These are phyloP conservation scores for Penicillium odoratum DNA, from an alignment of 495 filamentous ascomycete species.

Conservation along the genomic window DNA sequence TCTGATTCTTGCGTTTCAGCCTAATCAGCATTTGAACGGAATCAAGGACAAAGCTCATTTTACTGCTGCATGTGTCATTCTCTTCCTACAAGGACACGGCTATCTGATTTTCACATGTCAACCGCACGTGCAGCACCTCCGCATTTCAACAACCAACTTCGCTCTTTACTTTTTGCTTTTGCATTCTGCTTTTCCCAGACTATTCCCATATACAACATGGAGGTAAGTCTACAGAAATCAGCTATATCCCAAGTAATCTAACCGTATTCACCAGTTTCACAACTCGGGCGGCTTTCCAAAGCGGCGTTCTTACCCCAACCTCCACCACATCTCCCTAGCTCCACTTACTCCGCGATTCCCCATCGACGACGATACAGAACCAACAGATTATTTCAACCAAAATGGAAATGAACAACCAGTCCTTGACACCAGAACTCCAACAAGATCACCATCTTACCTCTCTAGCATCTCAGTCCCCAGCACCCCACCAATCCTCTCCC, in stretches of 20 bases:
- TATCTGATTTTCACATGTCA: slow-evolving; percentile 1
- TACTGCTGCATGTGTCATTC: no score
- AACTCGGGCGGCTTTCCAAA: slow-evolving; percentile 38
- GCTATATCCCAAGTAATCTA: background rate
- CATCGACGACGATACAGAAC: slow-evolving; percentile 45
- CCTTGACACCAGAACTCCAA: slow-evolving; percentile 17
- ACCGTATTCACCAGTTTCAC: slow-evolving; percentile 13
- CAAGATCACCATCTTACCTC: slow-evolving; percentile 42
- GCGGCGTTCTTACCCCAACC: slow-evolving; percentile 47
- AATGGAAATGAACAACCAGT: slow-evolving; percentile 8
- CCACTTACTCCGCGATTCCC: slow-evolving; percentile 68
- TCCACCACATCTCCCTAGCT: slow-evolving; percentile 56
- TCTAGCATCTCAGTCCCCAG: slow-evolving; percentile 46
- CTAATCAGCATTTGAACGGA: background rate
- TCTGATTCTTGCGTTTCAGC: background rate
- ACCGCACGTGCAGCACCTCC: slow-evolving; percentile 28
- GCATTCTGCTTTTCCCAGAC: slow-evolving; percentile 4
- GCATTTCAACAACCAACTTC: slow-evolving; percentile 20
- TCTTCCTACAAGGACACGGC: no score
- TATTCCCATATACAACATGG: slow-evolving; percentile 19
- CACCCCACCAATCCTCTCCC: slow-evolving; percentile 49
- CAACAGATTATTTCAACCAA: slow-evolving; percentile 37
- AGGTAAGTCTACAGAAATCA: slow-evolving; percentile 20
- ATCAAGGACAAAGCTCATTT: background rate
- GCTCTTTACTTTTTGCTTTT: slow-evolving; percentile 4